phyloP scores from a whole-genome alignment of 169 alveolate species.

The Cryptosporidium canis region DNA sequence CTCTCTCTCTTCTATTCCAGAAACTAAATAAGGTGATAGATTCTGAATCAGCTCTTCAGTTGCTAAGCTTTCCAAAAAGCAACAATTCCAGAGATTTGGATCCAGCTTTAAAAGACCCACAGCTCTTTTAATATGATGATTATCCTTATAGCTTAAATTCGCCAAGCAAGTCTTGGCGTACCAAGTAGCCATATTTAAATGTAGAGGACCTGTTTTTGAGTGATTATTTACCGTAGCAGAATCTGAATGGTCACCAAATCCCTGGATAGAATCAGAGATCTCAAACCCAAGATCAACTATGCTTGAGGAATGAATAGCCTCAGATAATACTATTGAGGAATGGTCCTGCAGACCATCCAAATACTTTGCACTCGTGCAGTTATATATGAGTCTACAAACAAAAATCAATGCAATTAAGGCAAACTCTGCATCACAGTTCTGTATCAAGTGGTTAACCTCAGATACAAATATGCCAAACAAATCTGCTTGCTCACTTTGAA shows the following conservation, averaged over 20 bases:
- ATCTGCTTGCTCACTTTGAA: background rate
- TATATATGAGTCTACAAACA: slow-evolving; percentile 39
- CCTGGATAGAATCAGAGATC: slow-evolving; percentile 1
- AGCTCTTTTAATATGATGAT: background rate
- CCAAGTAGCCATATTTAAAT: slow-evolving; percentile 20
- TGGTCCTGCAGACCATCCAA: background rate
- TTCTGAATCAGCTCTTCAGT: background rate
- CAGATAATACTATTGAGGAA: background rate
- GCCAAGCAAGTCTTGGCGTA: slow-evolving; percentile 2
- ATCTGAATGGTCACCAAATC: background rate
- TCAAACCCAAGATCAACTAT: slow-evolving; percentile 57
- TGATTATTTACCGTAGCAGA: background rate
- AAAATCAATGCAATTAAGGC: slow-evolving; percentile 11
- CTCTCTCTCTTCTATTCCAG: slow-evolving; percentile 30
- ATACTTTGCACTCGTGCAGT: background rate
- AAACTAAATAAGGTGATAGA: background rate
- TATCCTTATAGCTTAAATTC: background rate
- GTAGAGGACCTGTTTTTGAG: background rate
- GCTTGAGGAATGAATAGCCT: background rate
- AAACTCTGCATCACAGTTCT: background rate
- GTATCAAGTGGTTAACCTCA: background rate
- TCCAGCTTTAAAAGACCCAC: slow-evolving; percentile 23
- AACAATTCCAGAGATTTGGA: slow-evolving; percentile 47
- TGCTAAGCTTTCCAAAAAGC: slow-evolving; percentile 4
- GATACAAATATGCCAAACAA: background rate